Evolutionary conservation across 2,329 filamentous ascomycete genomes (phyloP).

Genomic region (Diaporthe ilicicola): DNA sequence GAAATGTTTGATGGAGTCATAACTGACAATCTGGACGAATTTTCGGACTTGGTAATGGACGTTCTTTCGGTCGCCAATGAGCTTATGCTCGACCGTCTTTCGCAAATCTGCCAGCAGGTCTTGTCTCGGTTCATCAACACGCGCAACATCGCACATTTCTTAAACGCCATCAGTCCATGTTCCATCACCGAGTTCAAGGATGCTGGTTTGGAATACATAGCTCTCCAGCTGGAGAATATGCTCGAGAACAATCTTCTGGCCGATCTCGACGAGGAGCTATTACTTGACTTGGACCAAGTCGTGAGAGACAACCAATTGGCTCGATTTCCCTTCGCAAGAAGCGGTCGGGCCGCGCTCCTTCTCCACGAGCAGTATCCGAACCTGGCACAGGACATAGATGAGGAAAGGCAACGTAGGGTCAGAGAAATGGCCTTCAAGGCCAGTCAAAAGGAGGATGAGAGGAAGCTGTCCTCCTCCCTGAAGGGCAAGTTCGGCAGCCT

Average conservation of each 20-base stretch:
- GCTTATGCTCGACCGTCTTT: conserved; percentile 90
- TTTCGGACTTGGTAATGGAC: conserved; percentile 89
- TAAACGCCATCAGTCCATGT: conserved; percentile 88
- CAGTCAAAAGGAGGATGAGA: conserved; percentile 71
- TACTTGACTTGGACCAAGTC: conserved; percentile 80
- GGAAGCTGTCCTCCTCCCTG: conserved; percentile 66
- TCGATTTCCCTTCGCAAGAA: conserved; percentile 79
- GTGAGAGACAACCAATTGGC: conserved; percentile 85
- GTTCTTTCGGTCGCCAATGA: conserved; percentile 92
- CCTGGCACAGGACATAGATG: conserved; percentile 71
- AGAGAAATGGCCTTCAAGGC: conserved; percentile 78
- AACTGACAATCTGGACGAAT: conserved; percentile 77
- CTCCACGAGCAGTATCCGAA: conserved; percentile 72
- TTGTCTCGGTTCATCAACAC: conserved; percentile 86
- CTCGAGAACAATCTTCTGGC: conserved; percentile 90
- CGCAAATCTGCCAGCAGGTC: conserved; percentile 86
- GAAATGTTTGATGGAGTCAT: conserved; percentile 84
- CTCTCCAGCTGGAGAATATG: conserved; percentile 89
- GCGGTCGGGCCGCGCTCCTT: conserved; percentile 73
- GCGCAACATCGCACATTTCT: conserved; percentile 83
- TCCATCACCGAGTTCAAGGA: conserved; percentile 87
- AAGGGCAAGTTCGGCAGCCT: conserved; percentile 68
- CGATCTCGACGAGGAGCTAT: conserved; percentile 83
- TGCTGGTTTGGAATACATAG: conserved; percentile 88
- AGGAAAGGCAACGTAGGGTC: conserved; percentile 74